These are phyloP conservation scores for Wickerhamomyces xylosicus DNA, from an alignment of 805 yeast species.

Conservation along the genomic window DNA sequence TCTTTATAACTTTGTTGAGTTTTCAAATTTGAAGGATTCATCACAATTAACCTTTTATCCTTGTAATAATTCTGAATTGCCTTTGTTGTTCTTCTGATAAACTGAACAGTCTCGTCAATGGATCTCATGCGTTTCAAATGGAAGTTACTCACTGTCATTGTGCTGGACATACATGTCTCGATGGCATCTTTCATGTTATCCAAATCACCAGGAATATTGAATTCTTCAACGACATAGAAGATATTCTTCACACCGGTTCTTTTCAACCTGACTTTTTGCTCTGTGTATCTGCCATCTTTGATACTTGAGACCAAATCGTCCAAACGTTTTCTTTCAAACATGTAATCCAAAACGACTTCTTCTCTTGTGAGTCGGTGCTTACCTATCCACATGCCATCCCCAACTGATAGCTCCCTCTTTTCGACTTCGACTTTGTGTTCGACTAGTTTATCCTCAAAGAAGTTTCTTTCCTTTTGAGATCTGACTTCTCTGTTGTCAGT, in stretches of 20 bases:
- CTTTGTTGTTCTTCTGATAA: conserved; percentile 39
- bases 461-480: conserved; percentile 57
- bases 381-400: conserved; percentile 90
- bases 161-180: conserved; percentile 65
- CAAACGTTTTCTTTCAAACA: conserved; percentile 83
- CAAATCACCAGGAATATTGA: conserved; percentile 30
- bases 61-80: conserved; percentile 30
- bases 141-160: conserved; percentile 56
- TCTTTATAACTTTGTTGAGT: conserved; percentile 40
- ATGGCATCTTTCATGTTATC: conserved; percentile 50
- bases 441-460: conserved; percentile 46
- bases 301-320: conserved; percentile 81
- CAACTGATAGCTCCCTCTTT: conserved; percentile 56
- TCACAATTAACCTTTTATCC: conserved; percentile 32
- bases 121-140: conserved; percentile 57
- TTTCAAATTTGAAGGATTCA: conserved; percentile 38
- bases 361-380: conserved; percentile 43
- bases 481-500: conserved; percentile 80
- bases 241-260: conserved; percentile 59
- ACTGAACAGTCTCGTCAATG: conserved; percentile 65
- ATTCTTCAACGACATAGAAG: conserved; percentile 76
- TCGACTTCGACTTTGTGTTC: conserved; percentile 40
- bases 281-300: conserved; percentile 78
- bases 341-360: conserved; percentile 65
- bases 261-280: conserved; percentile 72